A percentile compares a stretch with the other conserved stretches of the same genome.
These are phyloP conservation scores for Calonectria hawksworthii DNA, from an alignment of 2,329 filamentous ascomycete genomes.

Conservation along the genomic window DNA sequence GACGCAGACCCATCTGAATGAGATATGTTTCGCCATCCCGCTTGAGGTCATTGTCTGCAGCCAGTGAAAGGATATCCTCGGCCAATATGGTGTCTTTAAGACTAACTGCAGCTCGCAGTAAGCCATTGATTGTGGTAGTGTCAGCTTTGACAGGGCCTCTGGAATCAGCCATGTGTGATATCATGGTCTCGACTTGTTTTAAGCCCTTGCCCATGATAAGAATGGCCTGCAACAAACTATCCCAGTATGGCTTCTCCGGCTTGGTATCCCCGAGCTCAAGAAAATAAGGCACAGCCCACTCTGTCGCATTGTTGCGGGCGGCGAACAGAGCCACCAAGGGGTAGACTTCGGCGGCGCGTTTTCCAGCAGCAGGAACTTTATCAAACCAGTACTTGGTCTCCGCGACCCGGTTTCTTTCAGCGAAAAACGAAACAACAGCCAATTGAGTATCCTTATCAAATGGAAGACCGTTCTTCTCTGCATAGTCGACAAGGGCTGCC, in stretches of 20 bases:
- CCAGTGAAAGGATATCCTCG: slow-evolving; percentile 79
- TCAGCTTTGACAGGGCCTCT: slow-evolving; percentile 69
- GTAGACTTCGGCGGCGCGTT: slow-evolving; percentile 43
- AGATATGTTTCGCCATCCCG: slow-evolving; percentile 80
- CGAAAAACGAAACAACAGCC: slow-evolving; percentile 74
- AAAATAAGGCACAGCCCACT: slow-evolving; percentile 75
- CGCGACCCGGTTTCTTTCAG: slow-evolving; percentile 67
- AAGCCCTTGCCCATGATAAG: slow-evolving; percentile 77
- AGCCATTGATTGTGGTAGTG: slow-evolving; percentile 79
- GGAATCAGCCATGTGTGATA: slow-evolving; percentile 79
- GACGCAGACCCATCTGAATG: slow-evolving; percentile 81
- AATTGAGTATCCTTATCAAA: slow-evolving; percentile 63
- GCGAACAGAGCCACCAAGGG: slow-evolving; percentile 63
- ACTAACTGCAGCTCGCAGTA: slow-evolving; percentile 81
- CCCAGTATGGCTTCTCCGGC: slow-evolving; percentile 72
- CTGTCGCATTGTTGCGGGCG: slow-evolving; percentile 68
- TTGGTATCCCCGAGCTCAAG: slow-evolving; percentile 62
- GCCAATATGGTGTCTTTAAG: slow-evolving; percentile 79
- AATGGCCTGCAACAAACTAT: slow-evolving; percentile 81
- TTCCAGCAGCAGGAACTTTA: slow-evolving; percentile 59
- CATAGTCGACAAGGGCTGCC: slow-evolving; percentile 65
- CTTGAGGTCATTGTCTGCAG: slow-evolving; percentile 73
- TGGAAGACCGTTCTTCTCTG: slow-evolving; percentile 61
- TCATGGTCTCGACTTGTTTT: slow-evolving; percentile 65
- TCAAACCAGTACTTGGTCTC: slow-evolving; percentile 78